Conservation (phyloP, 768 basidiomycete genomes). For the Termitomyces bulborhizus region DNA sequence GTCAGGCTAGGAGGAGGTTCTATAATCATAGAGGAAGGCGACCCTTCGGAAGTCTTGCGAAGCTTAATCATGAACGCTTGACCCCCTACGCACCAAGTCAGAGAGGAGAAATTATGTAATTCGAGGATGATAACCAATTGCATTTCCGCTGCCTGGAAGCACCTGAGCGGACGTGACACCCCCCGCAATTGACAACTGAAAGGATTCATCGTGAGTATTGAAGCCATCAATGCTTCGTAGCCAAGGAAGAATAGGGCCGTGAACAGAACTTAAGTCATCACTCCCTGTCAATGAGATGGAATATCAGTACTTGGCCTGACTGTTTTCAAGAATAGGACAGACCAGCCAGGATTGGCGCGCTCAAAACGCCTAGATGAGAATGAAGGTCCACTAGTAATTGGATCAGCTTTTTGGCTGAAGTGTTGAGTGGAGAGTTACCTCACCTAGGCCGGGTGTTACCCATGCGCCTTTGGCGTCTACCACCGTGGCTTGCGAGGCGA, state of each 20-base stretch:
- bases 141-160: conserved; percentile 71
- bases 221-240: conserved; percentile 79
- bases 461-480: conserved; percentile 60
- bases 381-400: conserved; percentile 57
- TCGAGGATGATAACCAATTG: conserved; percentile 47
- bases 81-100: conserved; percentile 46
- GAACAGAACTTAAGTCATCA: conserved; percentile 55
- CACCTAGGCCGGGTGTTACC: conserved; percentile 65
- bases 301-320: neutral
- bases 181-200: conserved; percentile 71
- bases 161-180: conserved; percentile 85
- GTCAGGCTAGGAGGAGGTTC: conserved; percentile 72
- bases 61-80: conserved; percentile 87
- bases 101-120: neutral
- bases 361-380: conserved; percentile 74
- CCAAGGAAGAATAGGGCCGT: conserved; percentile 71
- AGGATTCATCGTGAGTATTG: conserved; percentile 79
- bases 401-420: conserved; percentile 14
- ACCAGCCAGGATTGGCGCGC: conserved; percentile 52
- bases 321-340: conserved; percentile 6
- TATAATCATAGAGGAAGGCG: conserved; percentile 75
- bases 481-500: conserved; percentile 38
- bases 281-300: conserved; percentile 25
- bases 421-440: conserved; percentile 1
- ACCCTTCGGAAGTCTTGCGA: conserved; percentile 68